phyloP scores from a whole-genome alignment of 2,329 filamentous ascomycete species.

The Penicillium brasilianum region DNA sequence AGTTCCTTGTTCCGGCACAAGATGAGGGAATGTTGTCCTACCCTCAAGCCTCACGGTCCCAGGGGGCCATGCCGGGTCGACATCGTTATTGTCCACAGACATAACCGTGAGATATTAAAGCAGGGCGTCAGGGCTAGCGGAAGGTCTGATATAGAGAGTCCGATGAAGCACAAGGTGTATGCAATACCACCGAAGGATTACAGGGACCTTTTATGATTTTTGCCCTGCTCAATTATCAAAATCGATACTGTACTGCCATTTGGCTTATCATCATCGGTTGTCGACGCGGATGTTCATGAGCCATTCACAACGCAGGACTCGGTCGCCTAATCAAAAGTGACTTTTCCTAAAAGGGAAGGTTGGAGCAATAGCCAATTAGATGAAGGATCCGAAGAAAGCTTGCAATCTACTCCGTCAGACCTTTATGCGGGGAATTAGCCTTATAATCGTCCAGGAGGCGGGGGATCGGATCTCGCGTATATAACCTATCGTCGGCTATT shows the following conservation, averaged over 20 bases:
- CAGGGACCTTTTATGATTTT: neutral
- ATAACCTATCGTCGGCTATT: neutral
- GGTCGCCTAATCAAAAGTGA: neutral
- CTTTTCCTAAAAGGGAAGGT: constrained; percentile 27
- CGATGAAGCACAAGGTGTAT: neutral
- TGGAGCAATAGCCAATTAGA: constrained; percentile 26
- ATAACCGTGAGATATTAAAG: neutral
- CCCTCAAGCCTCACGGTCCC: constrained; percentile 29
- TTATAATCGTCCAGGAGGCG: constrained; percentile 1
- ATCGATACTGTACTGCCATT: neutral
- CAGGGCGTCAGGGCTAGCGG: neutral
- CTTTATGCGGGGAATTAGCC: constrained; percentile 19
- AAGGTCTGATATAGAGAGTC: neutral
- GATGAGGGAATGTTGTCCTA: constrained; percentile 3
- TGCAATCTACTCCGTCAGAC: constrained; percentile 10
- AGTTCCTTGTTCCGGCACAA: neutral
- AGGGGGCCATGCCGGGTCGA: constrained; percentile 29
- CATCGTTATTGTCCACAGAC: constrained; percentile 9
- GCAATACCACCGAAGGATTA: neutral
- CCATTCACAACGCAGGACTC: neutral
- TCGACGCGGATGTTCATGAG: neutral
- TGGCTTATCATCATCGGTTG: neutral
- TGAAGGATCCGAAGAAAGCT: neutral
- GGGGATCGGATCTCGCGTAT: constrained; percentile 12
- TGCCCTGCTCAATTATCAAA: neutral